Conservation (phyloP, 208 protist species). For the Wallacemonas sp. region DNA sequence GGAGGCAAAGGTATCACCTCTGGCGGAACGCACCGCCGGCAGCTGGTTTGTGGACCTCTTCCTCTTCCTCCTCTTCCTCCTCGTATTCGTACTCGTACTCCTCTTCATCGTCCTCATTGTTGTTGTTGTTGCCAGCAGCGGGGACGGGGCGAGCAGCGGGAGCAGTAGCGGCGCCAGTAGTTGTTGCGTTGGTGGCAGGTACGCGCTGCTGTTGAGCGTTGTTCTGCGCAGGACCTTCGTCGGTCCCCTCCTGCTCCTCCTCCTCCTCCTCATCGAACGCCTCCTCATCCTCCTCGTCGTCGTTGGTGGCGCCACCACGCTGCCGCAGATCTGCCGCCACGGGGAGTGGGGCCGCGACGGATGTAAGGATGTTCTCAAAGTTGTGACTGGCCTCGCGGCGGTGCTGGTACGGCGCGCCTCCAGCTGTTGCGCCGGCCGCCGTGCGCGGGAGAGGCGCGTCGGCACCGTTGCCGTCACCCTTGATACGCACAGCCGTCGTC, state of each 20-base stretch:
- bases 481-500: neutral
- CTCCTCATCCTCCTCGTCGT: constrained; percentile 14
- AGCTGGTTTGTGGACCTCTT: neutral
- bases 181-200: too few relatives aligned
- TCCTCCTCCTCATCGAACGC: constrained; percentile 28
- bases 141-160: too few relatives aligned
- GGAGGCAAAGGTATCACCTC: too few relatives aligned
- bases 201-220: too few relatives aligned
- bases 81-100: constrained; percentile 28
- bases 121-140: neutral
- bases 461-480: neutral
- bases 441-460: too few relatives aligned
- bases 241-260: neutral
- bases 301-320: constrained; percentile 14
- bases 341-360: constrained; percentile 27
- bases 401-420: constrained; percentile 1
- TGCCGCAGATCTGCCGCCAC: constrained; percentile 39
- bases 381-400: constrained; percentile 26
- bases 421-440: too few relatives aligned
- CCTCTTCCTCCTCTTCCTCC: constrained; percentile 18
- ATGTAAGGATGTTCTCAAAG: constrained; percentile 56
- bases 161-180: too few relatives aligned
- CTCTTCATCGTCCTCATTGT: constrained; percentile 29
- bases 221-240: neutral
- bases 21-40: neutral